Base-by-base conservation (phyloP, 2,329 filamentous ascomycete genomes). In the Fusarium coffeatum region DNA sequence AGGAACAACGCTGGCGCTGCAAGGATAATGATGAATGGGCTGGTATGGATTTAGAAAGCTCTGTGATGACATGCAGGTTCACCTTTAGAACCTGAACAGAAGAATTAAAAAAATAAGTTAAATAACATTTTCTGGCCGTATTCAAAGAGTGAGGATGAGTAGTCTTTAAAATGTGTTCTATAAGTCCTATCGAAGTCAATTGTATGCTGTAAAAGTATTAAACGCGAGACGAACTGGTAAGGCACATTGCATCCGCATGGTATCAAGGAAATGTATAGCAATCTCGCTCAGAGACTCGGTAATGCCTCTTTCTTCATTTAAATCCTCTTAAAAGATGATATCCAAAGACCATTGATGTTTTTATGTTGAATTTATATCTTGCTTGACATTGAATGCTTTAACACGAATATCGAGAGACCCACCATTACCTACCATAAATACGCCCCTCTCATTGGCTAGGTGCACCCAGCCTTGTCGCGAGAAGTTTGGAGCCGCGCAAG, bases 401-500 rank as follows among this genome's bases (percentile, higher is more conserved):
- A 55, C 43, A 10, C 13, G 63, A 41, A 23, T 25, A 5, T 53
- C 7, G 8, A n/a, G 6, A 22, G 55, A 23, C 69, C 77, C 76
- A 74, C 69, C 58, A 68, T 68, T 68, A 18, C 2, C 3, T 20
- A 15, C 43, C 15, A 28, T 15, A 23, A 47, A 13, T 46, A 5
- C 6, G 13, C 15, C 27, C 13, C 28, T 27, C 18, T 64, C 23
- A 80, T 80, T 79, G 78, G 79, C 20, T 56, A 56, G 27, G 8
- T 28, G 16, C 8, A 27, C 59, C 55, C 71, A 77, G 74, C 76
- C 78, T 79, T 67, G 78, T 80, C 78, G 78, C 79, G 79, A 80
- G 74, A 80, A 78, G 76, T 80, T 79, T 79, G 76, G 78, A 72
- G 72, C 73, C 72, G 73, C 72, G 74, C 67, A 69, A 68, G 61